Evolutionary conservation across 495 filamentous ascomycete species (phyloP).

Genomic region (Penicillium angulare): DNA sequence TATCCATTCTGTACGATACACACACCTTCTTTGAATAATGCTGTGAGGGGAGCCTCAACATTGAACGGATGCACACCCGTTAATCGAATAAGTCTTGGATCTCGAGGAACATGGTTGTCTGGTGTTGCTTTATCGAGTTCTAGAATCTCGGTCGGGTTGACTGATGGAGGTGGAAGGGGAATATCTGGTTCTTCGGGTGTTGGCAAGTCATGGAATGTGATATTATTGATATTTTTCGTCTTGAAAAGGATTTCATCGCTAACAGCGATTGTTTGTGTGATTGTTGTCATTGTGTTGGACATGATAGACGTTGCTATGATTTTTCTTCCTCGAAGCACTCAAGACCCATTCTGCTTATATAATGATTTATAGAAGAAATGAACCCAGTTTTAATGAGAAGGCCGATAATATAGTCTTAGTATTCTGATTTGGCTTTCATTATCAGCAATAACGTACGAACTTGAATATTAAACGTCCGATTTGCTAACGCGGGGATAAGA

Average conservation of each 20-base stretch:
- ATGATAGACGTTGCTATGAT: not conserved
- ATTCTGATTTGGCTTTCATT: not conserved
- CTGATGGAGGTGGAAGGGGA: constrained; percentile 72
- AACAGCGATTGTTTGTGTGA: constrained; percentile 20
- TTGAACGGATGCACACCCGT: constrained; percentile 96
- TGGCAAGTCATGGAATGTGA: constrained; percentile 29
- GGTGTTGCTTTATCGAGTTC: constrained; percentile 78
- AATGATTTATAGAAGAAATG: constrained; percentile 3
- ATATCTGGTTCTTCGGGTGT: constrained; percentile 40
- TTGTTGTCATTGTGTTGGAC: constrained; percentile 27
- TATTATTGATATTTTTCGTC: constrained; percentile 23
- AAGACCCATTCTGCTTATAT: constrained; percentile 2
- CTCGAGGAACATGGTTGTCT: constrained; percentile 81
- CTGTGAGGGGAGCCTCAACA: constrained; percentile 80
- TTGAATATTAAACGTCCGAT: not conserved
- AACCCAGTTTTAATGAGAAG: too few species aligned
- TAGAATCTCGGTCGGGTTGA: constrained; percentile 60
- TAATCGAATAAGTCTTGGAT: constrained; percentile 81
- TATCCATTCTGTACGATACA: not conserved
- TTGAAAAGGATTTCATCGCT: constrained; percentile 20
- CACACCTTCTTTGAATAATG: constrained; percentile 73
- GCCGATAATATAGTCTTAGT: too few species aligned
- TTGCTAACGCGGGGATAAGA: not conserved
- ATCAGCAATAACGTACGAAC: not conserved
- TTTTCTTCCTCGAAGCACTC: not conserved